These are phyloP conservation scores for Henckelia pumila DNA, from an alignment of 257 asterid species.

Conservation along the genomic window DNA sequence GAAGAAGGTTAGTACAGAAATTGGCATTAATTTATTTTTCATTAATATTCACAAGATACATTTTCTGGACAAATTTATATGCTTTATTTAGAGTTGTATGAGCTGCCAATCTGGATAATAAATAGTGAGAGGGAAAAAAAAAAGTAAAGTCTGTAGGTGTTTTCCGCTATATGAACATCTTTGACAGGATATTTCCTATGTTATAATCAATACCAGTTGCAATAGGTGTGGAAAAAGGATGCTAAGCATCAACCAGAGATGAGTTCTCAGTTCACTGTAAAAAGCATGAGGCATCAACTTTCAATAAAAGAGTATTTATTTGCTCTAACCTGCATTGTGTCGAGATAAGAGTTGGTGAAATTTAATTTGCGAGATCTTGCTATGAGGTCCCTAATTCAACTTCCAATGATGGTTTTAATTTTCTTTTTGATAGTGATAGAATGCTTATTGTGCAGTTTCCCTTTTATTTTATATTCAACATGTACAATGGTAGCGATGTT, in stretches of 20 bases:
- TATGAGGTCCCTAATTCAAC: not conserved
- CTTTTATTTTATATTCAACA: too few species aligned
- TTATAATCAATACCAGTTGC: not conserved
- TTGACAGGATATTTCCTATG: not conserved
- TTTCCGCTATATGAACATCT: slow-evolving; percentile 1
- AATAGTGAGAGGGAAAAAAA: slow-evolving; percentile 4
- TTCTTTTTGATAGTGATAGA: slow-evolving; percentile 6
- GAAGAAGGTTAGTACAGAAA: slow-evolving; percentile 56
- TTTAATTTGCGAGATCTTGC: slow-evolving; percentile 5
- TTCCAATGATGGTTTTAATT: not conserved
- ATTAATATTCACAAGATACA: slow-evolving; percentile 9
- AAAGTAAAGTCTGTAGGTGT: slow-evolving; percentile 5
- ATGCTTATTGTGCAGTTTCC: not conserved
- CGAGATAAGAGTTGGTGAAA: not conserved
- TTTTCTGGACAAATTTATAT: slow-evolving; percentile 12
- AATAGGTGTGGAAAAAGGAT: slow-evolving; percentile 5
- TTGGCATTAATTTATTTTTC: slow-evolving; percentile 18
- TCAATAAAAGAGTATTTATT: slow-evolving; percentile 3
- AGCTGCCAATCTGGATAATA: slow-evolving; percentile 11
- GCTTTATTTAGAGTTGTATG: slow-evolving; percentile 16
- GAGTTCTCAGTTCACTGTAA: slow-evolving; percentile 9
- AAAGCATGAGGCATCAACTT: not conserved
- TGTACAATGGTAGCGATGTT: too few species aligned
- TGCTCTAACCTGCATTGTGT: slow-evolving; percentile 5
- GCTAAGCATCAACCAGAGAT: slow-evolving; percentile 6